These are phyloP conservation scores for Leptosphaerulina australis DNA, from an alignment of 2,329 filamentous ascomycete genomes.

Conservation along the genomic window DNA sequence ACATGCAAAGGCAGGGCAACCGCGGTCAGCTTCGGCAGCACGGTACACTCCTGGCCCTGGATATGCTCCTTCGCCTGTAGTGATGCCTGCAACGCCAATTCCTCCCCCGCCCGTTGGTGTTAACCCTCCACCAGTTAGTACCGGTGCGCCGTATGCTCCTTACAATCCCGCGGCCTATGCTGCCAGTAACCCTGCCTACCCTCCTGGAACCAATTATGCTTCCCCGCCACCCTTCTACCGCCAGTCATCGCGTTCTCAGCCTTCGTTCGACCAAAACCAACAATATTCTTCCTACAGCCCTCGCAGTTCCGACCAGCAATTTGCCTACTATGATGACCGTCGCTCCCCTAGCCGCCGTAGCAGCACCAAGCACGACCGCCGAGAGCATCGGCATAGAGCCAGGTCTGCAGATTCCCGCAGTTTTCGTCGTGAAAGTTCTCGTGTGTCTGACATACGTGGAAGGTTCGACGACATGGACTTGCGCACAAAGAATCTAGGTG, in stretches of 20 bases:
- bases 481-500: conserved; percentile 42
- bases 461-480: conserved; percentile 45
- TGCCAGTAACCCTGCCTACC: conserved; percentile 25
- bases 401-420: conserved; percentile 47
- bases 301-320: conserved; percentile 24
- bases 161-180: conserved; percentile 44
- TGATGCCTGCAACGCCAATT: conserved; percentile 22
- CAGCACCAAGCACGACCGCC: conserved; percentile 39
- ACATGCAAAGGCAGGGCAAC: conserved; percentile 15
- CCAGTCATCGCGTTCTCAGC: conserved; percentile 45
- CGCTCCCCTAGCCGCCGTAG: conserved; percentile 35
- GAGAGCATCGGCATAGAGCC: conserved; percentile 39
- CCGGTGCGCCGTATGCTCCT: conserved; percentile 27
- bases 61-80: conserved; percentile 40
- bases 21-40: conserved; percentile 32
- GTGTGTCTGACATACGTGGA: conserved; percentile 42
- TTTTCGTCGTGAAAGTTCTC: conserved; percentile 40
- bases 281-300: conserved; percentile 26
- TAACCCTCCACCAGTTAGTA: conserved; percentile 16
- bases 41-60: conserved; percentile 42
- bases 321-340: conserved; percentile 27
- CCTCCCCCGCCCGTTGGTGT: conserved; percentile 35
- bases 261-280: conserved; percentile 28
- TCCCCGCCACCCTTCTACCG: conserved; percentile 46
- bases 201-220: conserved; percentile 30